These are phyloP conservation scores for Raddia guianensis DNA, from an alignment of 176 grass and related monocot genomes.

Conservation along the genomic window DNA sequence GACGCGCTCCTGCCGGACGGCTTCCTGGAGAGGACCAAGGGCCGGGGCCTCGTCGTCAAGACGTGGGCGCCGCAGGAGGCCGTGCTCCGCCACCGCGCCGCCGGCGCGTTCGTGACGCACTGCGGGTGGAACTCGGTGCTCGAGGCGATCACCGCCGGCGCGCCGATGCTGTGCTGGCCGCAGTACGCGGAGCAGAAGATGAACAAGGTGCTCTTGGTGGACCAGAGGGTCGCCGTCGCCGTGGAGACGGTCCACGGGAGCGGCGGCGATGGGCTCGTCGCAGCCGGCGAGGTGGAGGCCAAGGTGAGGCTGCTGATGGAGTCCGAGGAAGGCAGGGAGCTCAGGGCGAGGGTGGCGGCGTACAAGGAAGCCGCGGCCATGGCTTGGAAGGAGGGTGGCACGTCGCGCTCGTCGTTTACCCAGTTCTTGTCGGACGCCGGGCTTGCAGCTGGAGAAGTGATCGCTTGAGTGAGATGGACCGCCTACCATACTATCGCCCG, in stretches of 20 bases:
- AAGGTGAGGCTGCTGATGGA: constrained; percentile 31
- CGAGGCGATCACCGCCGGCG: constrained; percentile 28
- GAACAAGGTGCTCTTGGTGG: constrained; percentile 51
- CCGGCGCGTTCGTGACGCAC: constrained; percentile 52
- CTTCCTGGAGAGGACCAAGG: constrained; percentile 35
- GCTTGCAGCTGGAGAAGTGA: no score
- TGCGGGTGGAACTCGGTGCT: constrained; percentile 52
- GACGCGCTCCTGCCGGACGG: constrained; percentile 25
- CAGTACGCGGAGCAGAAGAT: constrained; percentile 44
- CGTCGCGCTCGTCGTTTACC: background rate
- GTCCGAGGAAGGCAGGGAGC: background rate
- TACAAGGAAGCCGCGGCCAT: background rate
- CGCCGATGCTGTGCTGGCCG: constrained; percentile 56
- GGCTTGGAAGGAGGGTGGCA: background rate
- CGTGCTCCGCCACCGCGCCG: constrained; percentile 36
- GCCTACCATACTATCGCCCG: no score
- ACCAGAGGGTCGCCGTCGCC: constrained; percentile 39
- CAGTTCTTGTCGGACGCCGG: background rate
- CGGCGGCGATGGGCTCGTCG: constrained; percentile 1
- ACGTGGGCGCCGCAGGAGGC: constrained; percentile 53
- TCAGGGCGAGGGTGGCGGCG: background rate
- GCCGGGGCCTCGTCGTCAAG: constrained; percentile 25
- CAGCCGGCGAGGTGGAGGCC: constrained; percentile 21
- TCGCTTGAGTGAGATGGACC: no score
- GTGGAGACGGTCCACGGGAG: constrained; percentile 25